Evolutionary conservation across 768 basidiomycete genomes (phyloP), one percentile per base, ranked within the genome.

Genomic region (Leccinum olivaceopallidum): DNA sequence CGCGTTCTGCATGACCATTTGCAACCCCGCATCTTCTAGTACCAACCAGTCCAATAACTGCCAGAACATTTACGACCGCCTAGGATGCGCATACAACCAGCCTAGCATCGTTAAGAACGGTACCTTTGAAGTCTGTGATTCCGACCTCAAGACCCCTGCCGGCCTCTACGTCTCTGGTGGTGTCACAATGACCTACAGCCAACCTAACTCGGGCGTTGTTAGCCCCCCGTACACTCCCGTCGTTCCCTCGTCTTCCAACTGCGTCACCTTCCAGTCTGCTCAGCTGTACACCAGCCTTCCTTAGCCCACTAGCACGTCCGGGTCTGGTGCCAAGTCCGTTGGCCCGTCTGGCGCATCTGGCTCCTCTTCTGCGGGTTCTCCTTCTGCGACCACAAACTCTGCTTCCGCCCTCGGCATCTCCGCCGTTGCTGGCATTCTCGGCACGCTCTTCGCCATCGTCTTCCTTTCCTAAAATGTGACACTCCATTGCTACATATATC

Each of bases 21-120:
- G 92, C 74, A 82, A 89, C 67, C 85, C 86, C 2, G 59, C 71
- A 0, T 73, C 74, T 18, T 68, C 81, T 13, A 73, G 81, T 57
- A 9, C 26, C 6, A 50, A 75, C 28, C 79, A 83, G 7, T 71
- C 74, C 3, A 63, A 76, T 8, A 85, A 75, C 71, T 93, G 91
- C 76, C 76, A 89, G 72, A 87, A 94, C 80, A 80, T 83, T 62
- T 88, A 78, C 64, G 90, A 92, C 69, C 83, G 82, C 48, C 81
- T 91, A 53, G 92, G 92, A 9, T 88, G 89, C 65, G 57, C 63
- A 0, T 91, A 87, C 79, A 94, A 92, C 73, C 86, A 85, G 52
- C 92, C 92, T 18, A 84, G 80, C 71, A 73, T 76, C 39, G 86
- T 86, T 22, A 64, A 80, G 53, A 77, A 85, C 44, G 83, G 81